These are phyloP conservation scores for Cyclotella baltica DNA, from an alignment of 108 stramenopile genomes.

Conservation along the genomic window DNA sequence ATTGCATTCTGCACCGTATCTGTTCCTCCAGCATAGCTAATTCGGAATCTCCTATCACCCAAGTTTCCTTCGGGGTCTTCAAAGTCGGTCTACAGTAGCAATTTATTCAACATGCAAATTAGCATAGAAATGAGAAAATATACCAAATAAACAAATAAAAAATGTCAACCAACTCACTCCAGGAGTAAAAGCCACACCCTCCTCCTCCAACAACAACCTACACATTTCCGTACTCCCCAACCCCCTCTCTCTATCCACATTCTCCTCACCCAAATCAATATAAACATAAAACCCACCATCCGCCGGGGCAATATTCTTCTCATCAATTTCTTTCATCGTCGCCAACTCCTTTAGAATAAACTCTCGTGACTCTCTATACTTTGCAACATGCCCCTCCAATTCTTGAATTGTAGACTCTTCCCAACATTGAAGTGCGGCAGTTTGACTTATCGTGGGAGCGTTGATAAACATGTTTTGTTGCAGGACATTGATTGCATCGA, in stretches of 20 bases:
- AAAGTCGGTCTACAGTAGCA: slow-evolving; percentile 69
- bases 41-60: slow-evolving; percentile 86
- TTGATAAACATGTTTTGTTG: slow-evolving; percentile 96
- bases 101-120: background rate
- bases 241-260: slow-evolving; percentile 50
- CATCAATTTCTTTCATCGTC: slow-evolving; percentile 46
- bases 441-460: slow-evolving; percentile 92
- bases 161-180: slow-evolving; percentile 47
- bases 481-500: slow-evolving; percentile 78
- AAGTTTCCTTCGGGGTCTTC: slow-evolving; percentile 76
- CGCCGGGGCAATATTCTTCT: slow-evolving; percentile 78
- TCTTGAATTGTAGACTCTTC: slow-evolving; percentile 76
- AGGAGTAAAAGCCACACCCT: slow-evolving; percentile 88
- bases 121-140: background rate
- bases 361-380: slow-evolving; percentile 70
- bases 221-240: slow-evolving; percentile 78
- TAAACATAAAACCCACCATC: slow-evolving; percentile 96
- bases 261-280: slow-evolving; percentile 80
- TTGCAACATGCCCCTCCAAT: slow-evolving; percentile 79
- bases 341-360: slow-evolving; percentile 65
- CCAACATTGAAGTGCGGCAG: slow-evolving; percentile 86
- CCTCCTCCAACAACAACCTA: slow-evolving; percentile 69
- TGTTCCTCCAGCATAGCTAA: slow-evolving; percentile 86
- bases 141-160: background rate
- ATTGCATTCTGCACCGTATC: slow-evolving; percentile 69